Base-by-base conservation (phyloP, 495 filamentous ascomycete species). In the Aspergillus ostianus region DNA sequence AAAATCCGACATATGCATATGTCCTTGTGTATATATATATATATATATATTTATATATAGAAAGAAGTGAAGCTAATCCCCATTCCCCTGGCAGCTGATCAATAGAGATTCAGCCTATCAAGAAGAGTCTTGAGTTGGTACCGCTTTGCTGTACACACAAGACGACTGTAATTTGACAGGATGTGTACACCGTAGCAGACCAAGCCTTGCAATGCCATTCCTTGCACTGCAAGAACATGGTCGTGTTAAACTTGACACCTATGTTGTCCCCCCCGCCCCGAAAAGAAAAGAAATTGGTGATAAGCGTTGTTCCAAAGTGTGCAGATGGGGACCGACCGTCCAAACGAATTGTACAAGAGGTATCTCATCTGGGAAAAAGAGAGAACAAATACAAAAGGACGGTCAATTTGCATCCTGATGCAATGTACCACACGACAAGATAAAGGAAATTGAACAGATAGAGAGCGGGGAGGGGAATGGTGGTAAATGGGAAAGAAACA, bases 281-380 rank as follows among this genome's bases (percentile, higher is more conserved):
- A 20, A 20, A 19, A 20, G 23, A 20, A 17, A 20, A 29, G 19
- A 51, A 26, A 51, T 3, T 18, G 6, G 32, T 30, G 21, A 53
- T 58, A n/a, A 52, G 55, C 41, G 29, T 45, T 21, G 32, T 29
- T 49, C 51, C 48, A 21, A 49, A 57, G 45, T 47, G 26, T 49
- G 54, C 26, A 47, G 12, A 55, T 46, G 27, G 30, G 41, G 30
- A 2, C 49, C 57, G 20, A 51, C 45, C 29, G 13, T 27, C 20
- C 53, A 54, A 23, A 55, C 44, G n/a, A 53, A 60, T 61, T 61
- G 56, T 65, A 62, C 58, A 60, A 54, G 58, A 18, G 54, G 58
- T 56, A 62, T 59, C 55, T 61, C 65, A 58, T 65, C 65, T 64
- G 60, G 63, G 56, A 20, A 50, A 50, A 58, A 60, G 27, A 55